Evolutionary conservation across 352 stramenopile species (phyloP), one percentile per base, ranked within the genome.

Genomic region (Peronospora destructor): DNA sequence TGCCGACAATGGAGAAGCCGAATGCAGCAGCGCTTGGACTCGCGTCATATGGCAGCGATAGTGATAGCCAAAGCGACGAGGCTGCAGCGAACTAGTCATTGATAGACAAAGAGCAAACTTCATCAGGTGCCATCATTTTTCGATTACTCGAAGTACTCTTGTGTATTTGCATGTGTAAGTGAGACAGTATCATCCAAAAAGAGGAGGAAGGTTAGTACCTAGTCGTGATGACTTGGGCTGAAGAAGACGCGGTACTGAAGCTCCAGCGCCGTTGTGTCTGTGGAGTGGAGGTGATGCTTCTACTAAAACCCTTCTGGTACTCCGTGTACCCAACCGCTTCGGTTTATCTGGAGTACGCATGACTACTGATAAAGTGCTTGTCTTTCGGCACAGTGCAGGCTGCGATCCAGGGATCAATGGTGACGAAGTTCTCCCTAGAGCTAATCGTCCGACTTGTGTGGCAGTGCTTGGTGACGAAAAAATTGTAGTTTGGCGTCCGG

Each of bases 271-370:
- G 9, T 47, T 68, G 11, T 64, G 68, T 35, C 70, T 78, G 7
- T 73, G 73, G 4, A 94, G 65, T 37, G 83, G 83, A 14, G 83
- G 83, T 6, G 83, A 94, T 8, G 83, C 81, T 51, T 77, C 78
- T 2, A 94, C 69, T 16, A 89, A 55, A 7, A 94, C 68, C 1
- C 76, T 66, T 7, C 45, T 60, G 10, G 61, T 64, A 7, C 65
- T 59, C 33, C 65, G 62, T 23, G 52, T 63, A 42, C 64, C 54
- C 4, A 65, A 58, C n/a, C 78, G 61, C 19, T 85, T 81, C 8
- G 83, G 80, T 34, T 80, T 73, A 46, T 94, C 83, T 1, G 83
- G 83, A 16, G 83, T 94, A 25, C 80, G 66, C 71, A 89, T 85
- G 12, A 94, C 71, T 3, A 91, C 48, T 17, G 53, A 61, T 16